Percentiles rank a stretch among this genome's conserved stretches.
These are phyloP conservation scores for Tetramitus jugosus DNA, from an alignment of 208 protist species.

Conservation along the genomic window DNA sequence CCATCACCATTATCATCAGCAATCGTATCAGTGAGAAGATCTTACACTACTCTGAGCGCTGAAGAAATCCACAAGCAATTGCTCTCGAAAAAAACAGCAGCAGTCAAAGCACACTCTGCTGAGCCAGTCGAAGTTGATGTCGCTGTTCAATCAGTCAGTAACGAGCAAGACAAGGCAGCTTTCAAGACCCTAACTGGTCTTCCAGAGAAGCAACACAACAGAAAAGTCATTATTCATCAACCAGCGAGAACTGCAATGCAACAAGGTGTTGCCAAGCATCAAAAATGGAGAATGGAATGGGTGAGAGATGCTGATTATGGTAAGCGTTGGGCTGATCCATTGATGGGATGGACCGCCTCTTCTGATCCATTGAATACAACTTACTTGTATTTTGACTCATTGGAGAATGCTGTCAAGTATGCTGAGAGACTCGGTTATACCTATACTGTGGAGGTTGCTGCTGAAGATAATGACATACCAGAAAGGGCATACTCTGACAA, in stretches of 20 bases:
- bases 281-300: conserved; percentile 19
- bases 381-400: not conserved
- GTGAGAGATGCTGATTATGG: not conserved
- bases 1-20: too few relatives aligned
- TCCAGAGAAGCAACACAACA: not conserved
- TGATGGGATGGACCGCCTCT: conserved; percentile 19
- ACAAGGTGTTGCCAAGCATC: not conserved
- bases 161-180: too few relatives aligned
- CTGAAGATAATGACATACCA: not conserved
- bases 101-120: too few relatives aligned
- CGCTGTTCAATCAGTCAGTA: too few relatives aligned
- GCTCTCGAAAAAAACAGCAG: too few relatives aligned
- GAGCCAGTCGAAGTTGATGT: too few relatives aligned
- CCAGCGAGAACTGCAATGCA: not conserved
- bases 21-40: too few relatives aligned
- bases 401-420: conserved; percentile 4
- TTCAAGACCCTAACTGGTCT: conserved; percentile 17
- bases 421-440: not conserved
- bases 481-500: too few relatives aligned
- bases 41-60: too few relatives aligned
- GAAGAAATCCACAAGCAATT: too few relatives aligned
- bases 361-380: conserved; percentile 8
- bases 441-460: not conserved
- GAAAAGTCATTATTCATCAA: conserved; percentile 16
- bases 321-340: not conserved